These are phyloP conservation scores for Sarocladium brachiariae DNA, from an alignment of 2,329 filamentous ascomycete species.

Conservation along the genomic window DNA sequence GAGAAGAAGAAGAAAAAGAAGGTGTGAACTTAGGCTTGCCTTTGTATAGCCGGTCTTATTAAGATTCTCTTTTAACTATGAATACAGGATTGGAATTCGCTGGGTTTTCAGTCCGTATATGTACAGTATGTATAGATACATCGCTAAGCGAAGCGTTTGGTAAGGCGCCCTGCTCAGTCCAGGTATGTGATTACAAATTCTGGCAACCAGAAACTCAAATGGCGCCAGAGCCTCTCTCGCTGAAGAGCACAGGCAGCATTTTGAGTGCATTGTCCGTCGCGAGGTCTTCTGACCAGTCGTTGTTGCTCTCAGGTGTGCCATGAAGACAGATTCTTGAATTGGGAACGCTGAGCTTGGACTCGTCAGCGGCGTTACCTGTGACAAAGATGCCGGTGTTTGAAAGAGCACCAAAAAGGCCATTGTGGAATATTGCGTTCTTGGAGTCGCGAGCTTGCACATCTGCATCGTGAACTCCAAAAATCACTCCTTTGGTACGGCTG, in stretches of 20 bases:
- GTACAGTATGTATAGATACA: too few species aligned
- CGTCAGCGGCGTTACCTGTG: slow-evolving; percentile 25
- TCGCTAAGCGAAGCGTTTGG: too few species aligned
- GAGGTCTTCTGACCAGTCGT: background rate
- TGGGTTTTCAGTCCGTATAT: background rate
- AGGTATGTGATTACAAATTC: too few species aligned
- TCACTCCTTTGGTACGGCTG: slow-evolving; percentile 15
- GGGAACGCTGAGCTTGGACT: slow-evolving; percentile 28
- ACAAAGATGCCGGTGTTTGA: slow-evolving; percentile 55
- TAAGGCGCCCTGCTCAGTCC: too few species aligned
- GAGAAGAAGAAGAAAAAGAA: slow-evolving; percentile 35
- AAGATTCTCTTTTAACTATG: too few species aligned
- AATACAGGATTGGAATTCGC: background rate
- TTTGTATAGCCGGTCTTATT: too few species aligned
- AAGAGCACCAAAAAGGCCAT: slow-evolving; percentile 54
- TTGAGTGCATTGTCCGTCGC: background rate
- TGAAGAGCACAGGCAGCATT: background rate
- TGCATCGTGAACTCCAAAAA: slow-evolving; percentile 26
- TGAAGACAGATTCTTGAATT: slow-evolving; percentile 24
- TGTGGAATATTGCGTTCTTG: slow-evolving; percentile 17
- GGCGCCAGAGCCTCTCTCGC: background rate
- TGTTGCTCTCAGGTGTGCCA: background rate
- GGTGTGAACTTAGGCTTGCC: background rate
- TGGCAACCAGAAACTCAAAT: too few species aligned
- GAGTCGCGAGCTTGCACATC: background rate